A percentile compares a stretch with the other conserved stretches of the same genome.
Evolutionary conservation across 2,329 filamentous ascomycete genomes (phyloP).

Genomic region (Diaporthe sp.): DNA sequence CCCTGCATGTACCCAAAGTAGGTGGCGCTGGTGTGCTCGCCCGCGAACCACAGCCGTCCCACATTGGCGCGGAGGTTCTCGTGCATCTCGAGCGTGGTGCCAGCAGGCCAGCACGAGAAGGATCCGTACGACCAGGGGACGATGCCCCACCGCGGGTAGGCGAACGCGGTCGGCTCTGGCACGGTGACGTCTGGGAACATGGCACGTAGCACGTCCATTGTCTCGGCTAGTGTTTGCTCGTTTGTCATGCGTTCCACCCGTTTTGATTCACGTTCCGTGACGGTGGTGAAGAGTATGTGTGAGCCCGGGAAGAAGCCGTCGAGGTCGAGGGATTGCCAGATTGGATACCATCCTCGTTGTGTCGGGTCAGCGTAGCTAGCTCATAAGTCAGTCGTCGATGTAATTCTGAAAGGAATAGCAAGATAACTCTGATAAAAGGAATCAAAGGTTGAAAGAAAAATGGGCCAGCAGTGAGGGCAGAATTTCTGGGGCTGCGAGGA

Average conservation of each 20-base stretch:
- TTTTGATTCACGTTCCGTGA: not conserved
- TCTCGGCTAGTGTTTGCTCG: not conserved
- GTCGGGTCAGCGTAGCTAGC: slow-evolving; percentile 1
- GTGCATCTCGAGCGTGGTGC: slow-evolving; percentile 11
- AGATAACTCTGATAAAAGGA: no score
- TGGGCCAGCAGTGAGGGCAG: no score
- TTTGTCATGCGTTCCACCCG: slow-evolving; percentile 2
- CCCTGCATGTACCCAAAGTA: slow-evolving; percentile 17
- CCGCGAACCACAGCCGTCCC: slow-evolving; percentile 1
- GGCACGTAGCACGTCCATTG: slow-evolving; percentile 3
- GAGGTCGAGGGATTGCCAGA: slow-evolving; percentile 12
- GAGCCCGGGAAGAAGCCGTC: slow-evolving; percentile 4
- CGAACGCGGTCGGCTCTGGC: not conserved
- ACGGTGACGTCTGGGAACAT: slow-evolving; percentile 8
- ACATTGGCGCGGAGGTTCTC: slow-evolving; percentile 10
- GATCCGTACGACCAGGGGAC: not conserved
- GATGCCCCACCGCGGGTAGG: not conserved
- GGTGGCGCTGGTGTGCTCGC: not conserved
- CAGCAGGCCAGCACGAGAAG: not conserved
- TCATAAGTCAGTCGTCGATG: not conserved
- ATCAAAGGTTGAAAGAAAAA: no score
- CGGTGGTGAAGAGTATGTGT: not conserved
- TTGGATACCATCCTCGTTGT: slow-evolving; percentile 2
- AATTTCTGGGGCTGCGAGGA: no score
- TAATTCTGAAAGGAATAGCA: no score